Evolutionary conservation across 139 green algal species (phyloP).

Genomic region (Spirogloea muscicola): DNA sequence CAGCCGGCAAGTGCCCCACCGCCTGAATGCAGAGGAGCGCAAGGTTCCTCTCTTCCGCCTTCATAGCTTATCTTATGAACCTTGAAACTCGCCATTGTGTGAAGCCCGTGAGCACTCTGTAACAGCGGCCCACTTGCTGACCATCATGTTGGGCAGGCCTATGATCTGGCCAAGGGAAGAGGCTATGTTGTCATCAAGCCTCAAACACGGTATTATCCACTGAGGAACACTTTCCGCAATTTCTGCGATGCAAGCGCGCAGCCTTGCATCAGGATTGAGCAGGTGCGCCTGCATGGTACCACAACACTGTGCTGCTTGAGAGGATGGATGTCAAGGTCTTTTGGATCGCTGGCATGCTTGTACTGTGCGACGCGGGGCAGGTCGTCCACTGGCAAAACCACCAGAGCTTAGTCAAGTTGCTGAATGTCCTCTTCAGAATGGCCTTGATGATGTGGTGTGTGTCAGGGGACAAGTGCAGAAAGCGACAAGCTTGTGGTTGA

Average conservation of each 20-base stretch:
- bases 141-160: too few relatives aligned
- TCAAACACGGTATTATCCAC: background rate
- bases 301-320: background rate
- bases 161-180: slow-evolving; percentile 4
- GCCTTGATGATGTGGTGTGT: background rate
- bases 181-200: slow-evolving; percentile 12
- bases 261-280: slow-evolving; percentile 21
- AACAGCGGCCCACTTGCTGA: too few relatives aligned
- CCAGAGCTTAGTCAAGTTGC: background rate
- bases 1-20: slow-evolving; percentile 5
- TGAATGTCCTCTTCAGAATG: background rate
- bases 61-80: too few relatives aligned
- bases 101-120: too few relatives aligned
- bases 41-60: slow-evolving; percentile 6
- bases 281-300: too few relatives aligned
- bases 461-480: background rate
- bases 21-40: slow-evolving; percentile 13
- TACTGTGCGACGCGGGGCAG: background rate
- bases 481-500: slow-evolving; percentile 9
- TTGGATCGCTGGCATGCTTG: background rate
- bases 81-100: too few relatives aligned
- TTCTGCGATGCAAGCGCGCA: slow-evolving; percentile 4
- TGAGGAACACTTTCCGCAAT: slow-evolving; percentile 21
- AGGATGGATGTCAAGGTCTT: background rate
- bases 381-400: background rate